These are phyloP conservation scores for Sutorius australiensis DNA, from an alignment of 768 basidiomycete genomes.

Conservation along the genomic window DNA sequence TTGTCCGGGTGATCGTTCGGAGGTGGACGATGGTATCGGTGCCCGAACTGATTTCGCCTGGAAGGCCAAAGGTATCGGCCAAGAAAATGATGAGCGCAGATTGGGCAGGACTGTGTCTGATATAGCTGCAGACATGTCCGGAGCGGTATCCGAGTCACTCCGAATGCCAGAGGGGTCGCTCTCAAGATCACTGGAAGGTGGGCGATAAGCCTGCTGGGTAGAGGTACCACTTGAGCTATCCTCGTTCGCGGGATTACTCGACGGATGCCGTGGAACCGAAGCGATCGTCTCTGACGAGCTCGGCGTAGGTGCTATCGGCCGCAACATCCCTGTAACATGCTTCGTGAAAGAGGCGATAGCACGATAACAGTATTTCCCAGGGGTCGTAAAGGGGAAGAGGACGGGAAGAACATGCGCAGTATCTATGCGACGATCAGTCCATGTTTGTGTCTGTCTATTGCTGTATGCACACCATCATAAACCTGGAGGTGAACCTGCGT, in stretches of 20 bases:
- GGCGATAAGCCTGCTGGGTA: not conserved
- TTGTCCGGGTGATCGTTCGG: constrained; percentile 10
- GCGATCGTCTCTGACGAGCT: constrained; percentile 10
- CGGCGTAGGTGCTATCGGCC: constrained; percentile 9
- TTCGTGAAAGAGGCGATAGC: constrained; percentile 70
- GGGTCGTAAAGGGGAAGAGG: constrained; percentile 71
- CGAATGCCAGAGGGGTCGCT: not conserved
- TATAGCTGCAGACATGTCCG: not conserved
- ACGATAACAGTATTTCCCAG: constrained; percentile 77
- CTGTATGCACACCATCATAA: constrained; percentile 62
- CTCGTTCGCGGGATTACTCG: constrained; percentile 5
- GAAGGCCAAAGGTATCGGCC: constrained; percentile 11
- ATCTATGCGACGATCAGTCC: constrained; percentile 37
- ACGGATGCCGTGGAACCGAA: not conserved
- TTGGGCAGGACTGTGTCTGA: not conserved
- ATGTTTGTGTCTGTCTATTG: constrained; percentile 18
- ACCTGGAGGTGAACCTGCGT: constrained; percentile 91
- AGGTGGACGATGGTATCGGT: constrained; percentile 13
- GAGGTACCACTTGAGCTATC: not conserved
- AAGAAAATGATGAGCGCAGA: constrained; percentile 10
- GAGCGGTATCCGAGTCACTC: not conserved
- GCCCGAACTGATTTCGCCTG: constrained; percentile 13
- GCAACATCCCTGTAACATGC: constrained; percentile 52
- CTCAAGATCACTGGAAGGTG: not conserved
- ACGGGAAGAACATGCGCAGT: constrained; percentile 71